A percentile compares a stretch with the other conserved stretches of the same genome.
phyloP scores from a whole-genome alignment of 2,329 filamentous ascomycete genomes.

The Ceratocystis variospora region DNA sequence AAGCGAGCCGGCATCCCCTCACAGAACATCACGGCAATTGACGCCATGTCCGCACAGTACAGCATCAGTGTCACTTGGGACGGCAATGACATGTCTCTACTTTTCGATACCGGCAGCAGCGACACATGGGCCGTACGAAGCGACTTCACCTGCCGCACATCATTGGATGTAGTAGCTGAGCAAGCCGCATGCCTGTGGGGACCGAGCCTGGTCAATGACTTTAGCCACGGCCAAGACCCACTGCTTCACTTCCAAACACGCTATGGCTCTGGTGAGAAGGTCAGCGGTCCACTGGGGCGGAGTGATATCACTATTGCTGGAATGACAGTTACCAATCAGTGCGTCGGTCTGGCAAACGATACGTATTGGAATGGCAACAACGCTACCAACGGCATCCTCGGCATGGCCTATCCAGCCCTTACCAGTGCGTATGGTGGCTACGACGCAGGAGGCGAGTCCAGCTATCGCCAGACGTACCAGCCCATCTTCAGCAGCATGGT shows the following conservation, averaged over 20 bases:
- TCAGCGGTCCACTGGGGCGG: conserved; percentile 35
- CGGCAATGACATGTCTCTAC: conserved; percentile 28
- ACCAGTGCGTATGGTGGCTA: conserved; percentile 32
- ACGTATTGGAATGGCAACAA: conserved; percentile 41
- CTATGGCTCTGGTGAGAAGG: conserved; percentile 37
- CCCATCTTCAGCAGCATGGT: conserved; percentile 38
- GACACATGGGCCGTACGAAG: conserved; percentile 36
- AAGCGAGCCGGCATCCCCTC: conserved; percentile 19
- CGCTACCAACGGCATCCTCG: conserved; percentile 37
- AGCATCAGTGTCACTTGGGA: conserved; percentile 32
- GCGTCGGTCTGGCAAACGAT: conserved; percentile 36
- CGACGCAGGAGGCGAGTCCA: conserved; percentile 3
- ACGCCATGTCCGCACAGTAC: conserved; percentile 31
- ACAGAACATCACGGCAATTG: conserved; percentile 30
- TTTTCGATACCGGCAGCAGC: conserved; percentile 39
- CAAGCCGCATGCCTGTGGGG: conserved; percentile 32
- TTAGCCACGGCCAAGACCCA: conserved; percentile 29
- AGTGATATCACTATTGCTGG: conserved; percentile 35
- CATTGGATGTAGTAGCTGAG: conserved; percentile 24
- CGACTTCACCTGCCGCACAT: conserved; percentile 32
- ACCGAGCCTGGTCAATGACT: conserved; percentile 27
- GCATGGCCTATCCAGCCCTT: conserved; percentile 37
- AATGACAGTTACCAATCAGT: conserved; percentile 32
- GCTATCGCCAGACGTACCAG: conserved; percentile 30
- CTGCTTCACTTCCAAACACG: conserved; percentile 34